phyloP scores from a whole-genome alignment of 768 basidiomycete genomes.

The Psilocybe cubensis region DNA sequence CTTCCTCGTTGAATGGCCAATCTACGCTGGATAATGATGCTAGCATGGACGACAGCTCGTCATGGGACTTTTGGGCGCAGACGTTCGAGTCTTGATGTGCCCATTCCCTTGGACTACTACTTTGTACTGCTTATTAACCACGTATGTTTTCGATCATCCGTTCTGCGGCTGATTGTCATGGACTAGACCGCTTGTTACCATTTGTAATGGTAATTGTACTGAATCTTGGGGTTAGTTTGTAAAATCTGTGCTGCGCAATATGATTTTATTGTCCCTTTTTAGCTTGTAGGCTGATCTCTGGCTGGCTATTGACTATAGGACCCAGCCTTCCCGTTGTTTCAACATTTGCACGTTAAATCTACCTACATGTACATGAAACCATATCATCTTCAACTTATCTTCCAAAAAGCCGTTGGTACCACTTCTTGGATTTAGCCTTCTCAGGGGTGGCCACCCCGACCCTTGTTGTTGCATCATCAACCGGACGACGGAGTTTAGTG shows the following conservation, averaged over 20 bases:
- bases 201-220: conserved; percentile 15
- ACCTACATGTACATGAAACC: too few species aligned
- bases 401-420: neutral
- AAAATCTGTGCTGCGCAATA: conserved; percentile 16
- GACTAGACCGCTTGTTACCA: conserved; percentile 2
- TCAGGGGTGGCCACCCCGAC: neutral
- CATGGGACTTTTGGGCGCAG: conserved; percentile 16
- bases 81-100: conserved; percentile 10
- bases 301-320: neutral
- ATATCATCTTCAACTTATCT: neutral
- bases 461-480: neutral
- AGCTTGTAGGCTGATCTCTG: neutral
- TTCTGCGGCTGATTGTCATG: neutral
- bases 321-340: neutral
- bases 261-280: conserved; percentile 12
- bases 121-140: neutral
- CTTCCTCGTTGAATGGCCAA: neutral
- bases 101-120: neutral
- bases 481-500: neutral
- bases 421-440: neutral
- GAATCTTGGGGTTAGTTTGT: conserved; percentile 2
- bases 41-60: conserved; percentile 16
- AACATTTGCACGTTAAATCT: too few species aligned
- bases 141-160: neutral
- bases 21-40: conserved; percentile 9